Evolutionary conservation across 2,329 filamentous ascomycete species (phyloP), one percentile per base, ranked within the genome.

Genomic region (Colletotrichum sp.): DNA sequence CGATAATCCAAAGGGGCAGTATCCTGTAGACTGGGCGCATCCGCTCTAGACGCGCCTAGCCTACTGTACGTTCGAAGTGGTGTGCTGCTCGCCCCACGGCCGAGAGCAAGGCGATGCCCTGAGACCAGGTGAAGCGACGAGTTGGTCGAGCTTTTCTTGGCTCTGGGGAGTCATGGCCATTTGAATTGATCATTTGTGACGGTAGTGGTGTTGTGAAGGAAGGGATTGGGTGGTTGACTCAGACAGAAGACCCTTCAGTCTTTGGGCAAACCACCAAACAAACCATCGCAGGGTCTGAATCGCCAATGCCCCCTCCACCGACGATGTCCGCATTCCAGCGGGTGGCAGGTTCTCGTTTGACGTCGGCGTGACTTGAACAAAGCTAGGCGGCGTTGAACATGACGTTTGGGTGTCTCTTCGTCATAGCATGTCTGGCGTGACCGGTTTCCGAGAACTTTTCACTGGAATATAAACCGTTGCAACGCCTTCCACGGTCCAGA

Each of bases 261-360:
- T 36, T 56, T 43, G 43, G 43, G 43, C 43, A 52, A 52, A 52
- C 43, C 43, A 10, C 43, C 43, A 52, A 52, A 52, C n/a, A 36
- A 30, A 27, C 64, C 34, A 61, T 67, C 65, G 48, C 64, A 76
- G 70, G 74, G 74, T 76, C 74, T 66, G 58, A 66, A 39, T 56
- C 74, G 56, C 36, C 22, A 27, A 48, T 56, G 43, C n/a, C n/a
- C 43, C 60, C 39, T 39, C 64, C 43, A 62, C 34, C 27, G 22
- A 30, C 13, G 28, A 55, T 25, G 56, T 25, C 69, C 27, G 25
- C 74, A 76, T 76, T 76, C 74, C 74, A 30, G 16, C 36, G n/a
- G 70, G 55, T 27, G 74, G 74, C 74, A n/a, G 70, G 65, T 67
- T 36, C 22, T 69, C 58, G 48, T 60, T 69, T 68, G 64, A 76